Evolutionary conservation across 441 rosid species (phyloP).

Genomic region (Eruca vesicaria): DNA sequence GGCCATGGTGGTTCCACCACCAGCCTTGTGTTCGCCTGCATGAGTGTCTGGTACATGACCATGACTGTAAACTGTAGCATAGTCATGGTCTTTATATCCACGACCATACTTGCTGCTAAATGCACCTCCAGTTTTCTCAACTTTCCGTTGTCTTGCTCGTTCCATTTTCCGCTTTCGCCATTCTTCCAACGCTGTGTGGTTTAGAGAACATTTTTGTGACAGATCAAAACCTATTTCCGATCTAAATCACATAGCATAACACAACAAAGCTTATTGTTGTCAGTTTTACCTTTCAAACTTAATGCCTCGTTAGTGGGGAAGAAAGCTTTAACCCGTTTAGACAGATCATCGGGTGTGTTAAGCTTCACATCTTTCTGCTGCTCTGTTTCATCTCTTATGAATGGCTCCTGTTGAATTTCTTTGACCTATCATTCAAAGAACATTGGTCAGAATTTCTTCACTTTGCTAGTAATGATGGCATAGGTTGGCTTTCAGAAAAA

Average conservation of each 20-base stretch:
- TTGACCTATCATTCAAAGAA: constrained; percentile 51
- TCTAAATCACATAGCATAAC: not conserved
- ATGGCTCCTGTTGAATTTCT: constrained; percentile 77
- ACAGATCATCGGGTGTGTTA: constrained; percentile 60
- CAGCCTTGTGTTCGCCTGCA: no score
- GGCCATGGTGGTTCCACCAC: no score
- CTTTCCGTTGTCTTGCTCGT: constrained; percentile 63
- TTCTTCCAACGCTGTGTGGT: constrained; percentile 68
- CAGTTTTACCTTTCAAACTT: constrained; percentile 62
- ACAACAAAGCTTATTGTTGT: not conserved
- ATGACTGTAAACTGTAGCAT: no score
- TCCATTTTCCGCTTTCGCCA: constrained; percentile 96
- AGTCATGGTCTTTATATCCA: no score
- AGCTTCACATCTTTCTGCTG: constrained; percentile 59
- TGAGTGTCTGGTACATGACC: no score
- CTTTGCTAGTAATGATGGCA: not conserved
- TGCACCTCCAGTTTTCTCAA: constrained; percentile 61
- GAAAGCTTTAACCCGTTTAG: constrained; percentile 73
- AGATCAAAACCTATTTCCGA: not conserved
- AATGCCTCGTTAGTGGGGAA: constrained; percentile 59
- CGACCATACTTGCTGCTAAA: no score
- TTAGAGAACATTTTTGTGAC: constrained; percentile 7
- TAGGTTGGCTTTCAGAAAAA: not conserved
- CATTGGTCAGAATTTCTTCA: not conserved
- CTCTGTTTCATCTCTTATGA: constrained; percentile 46